Evolutionary conservation across 306 rosid species (phyloP).

Genomic region (Spatholobus suberectus): DNA sequence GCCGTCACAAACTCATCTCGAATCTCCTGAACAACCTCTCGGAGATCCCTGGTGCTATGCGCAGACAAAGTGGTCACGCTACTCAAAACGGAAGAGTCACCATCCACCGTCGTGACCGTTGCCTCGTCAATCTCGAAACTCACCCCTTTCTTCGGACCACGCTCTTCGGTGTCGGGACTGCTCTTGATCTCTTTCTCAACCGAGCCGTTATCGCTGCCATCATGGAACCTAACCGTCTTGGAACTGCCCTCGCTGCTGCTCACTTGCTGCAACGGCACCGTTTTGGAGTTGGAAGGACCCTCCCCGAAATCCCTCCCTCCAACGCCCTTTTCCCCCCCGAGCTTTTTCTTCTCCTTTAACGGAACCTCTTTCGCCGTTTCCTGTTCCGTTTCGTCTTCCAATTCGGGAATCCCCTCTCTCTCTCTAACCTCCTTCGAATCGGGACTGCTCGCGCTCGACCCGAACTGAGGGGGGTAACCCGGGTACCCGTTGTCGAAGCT

Average conservation of each 20-base stretch:
- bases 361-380: conserved; percentile 56
- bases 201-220: conserved; percentile 47
- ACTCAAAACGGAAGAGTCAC: conserved; percentile 81
- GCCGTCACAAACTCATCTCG: conserved; percentile 89
- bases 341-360: conserved; percentile 56
- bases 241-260: conserved; percentile 68
- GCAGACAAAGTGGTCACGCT: conserved; percentile 76
- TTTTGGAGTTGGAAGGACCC: conserved; percentile 76
- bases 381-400: conserved; percentile 91
- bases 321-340: conserved; percentile 40
- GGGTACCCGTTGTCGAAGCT: conserved; percentile 58
- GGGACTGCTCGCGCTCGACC: conserved; percentile 78
- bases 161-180: conserved; percentile 70
- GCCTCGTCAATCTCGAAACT: conserved; percentile 80
- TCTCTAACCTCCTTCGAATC: conserved; percentile 95
- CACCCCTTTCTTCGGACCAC: conserved; percentile 68
- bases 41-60: conserved; percentile 76
- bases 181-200: conserved; percentile 59
- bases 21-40: conserved; percentile 89
- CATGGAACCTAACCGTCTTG: conserved; percentile 59
- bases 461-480: conserved; percentile 54
- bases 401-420: conserved; percentile 96
- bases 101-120: conserved; percentile 52
- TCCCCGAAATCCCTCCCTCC: conserved; percentile 60
- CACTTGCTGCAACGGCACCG: conserved; percentile 53